These are phyloP conservation scores for Helicocarpus griseus DNA, from an alignment of 2,329 filamentous ascomycete genomes.

Conservation along the genomic window DNA sequence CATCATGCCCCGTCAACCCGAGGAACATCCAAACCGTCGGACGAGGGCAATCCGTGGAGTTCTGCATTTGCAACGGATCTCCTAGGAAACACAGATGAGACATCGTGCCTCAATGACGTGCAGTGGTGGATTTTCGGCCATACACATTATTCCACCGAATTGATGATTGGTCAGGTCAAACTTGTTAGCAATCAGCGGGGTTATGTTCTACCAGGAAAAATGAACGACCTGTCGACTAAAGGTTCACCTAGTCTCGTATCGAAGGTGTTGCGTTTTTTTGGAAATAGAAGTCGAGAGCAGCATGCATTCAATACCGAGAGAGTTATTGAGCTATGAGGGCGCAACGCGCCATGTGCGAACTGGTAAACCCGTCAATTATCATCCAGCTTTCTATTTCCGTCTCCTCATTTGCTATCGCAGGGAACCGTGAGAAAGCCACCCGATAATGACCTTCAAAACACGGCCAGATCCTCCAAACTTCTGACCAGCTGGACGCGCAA, in stretches of 20 bases:
- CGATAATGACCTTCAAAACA: no score
- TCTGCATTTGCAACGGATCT: slow-evolving; percentile 45
- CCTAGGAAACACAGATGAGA: slow-evolving; percentile 15
- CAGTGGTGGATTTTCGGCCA: slow-evolving; percentile 34
- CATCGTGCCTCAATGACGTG: slow-evolving; percentile 14
- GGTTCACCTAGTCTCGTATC: background rate
- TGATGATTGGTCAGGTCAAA: slow-evolving; percentile 22
- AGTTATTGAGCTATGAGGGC: background rate
- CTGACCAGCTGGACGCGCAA: no score
- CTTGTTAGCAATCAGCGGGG: slow-evolving; percentile 34
- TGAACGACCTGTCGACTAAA: background rate
- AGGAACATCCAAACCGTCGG: slow-evolving; percentile 39
- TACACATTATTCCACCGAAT: slow-evolving; percentile 32
- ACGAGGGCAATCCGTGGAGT: slow-evolving; percentile 38
- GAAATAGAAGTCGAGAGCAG: background rate
- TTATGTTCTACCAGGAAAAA: slow-evolving; percentile 15
- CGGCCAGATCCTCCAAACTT: no score
- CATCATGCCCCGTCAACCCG: slow-evolving; percentile 45
- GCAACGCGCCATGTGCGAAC: no score
- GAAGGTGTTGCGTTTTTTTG: background rate
- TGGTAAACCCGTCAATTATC: no score
- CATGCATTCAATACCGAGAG: background rate
- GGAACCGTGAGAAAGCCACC: no score
- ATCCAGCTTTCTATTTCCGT: no score
- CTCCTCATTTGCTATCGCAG: no score